Percentiles rank a stretch among this genome's conserved stretches.
Conservation (phyloP, 169 alveolate species). For the Cyclospora cayetanensis region DNA sequence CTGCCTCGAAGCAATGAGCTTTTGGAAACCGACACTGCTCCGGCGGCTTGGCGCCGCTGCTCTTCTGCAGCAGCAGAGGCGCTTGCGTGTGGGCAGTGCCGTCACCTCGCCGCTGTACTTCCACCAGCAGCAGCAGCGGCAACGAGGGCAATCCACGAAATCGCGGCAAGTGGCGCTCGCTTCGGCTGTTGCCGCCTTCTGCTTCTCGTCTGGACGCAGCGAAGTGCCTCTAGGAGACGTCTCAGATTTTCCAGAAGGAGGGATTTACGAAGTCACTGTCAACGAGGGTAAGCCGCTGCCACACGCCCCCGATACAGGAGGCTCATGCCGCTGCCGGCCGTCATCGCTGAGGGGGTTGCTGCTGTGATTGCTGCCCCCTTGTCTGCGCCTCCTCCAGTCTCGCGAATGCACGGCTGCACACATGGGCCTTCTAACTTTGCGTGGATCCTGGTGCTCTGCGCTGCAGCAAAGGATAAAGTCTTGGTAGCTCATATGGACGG, state of each 20-base stretch:
- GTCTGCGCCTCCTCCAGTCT: too few species aligned
- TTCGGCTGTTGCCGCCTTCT: constrained; percentile 16
- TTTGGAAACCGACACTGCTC: too few species aligned
- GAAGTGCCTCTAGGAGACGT: constrained; percentile 37
- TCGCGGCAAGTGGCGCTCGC: neutral
- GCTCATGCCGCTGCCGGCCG: neutral
- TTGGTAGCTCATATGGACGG: constrained; percentile 45
- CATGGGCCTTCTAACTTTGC: neutral
- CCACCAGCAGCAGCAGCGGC: constrained; percentile 54
- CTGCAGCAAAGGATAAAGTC: constrained; percentile 70
- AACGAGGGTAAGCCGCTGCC: constrained; percentile 30
- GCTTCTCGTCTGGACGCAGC: constrained; percentile 5
- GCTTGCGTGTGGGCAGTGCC: neutral
- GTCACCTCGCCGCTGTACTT: neutral
- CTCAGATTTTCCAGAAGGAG: constrained; percentile 39
- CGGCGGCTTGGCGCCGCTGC: neutral
- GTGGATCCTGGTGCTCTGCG: neutral
- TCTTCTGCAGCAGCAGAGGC: constrained; percentile 45
- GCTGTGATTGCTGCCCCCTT: constrained; percentile 36
- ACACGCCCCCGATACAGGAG: neutral
- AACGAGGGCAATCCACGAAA: neutral
- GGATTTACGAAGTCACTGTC: constrained; percentile 54
- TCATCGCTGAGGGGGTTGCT: neutral
- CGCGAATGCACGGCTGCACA: neutral
- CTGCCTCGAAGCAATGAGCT: neutral